phyloP scores from a whole-genome alignment of 805 yeast species.

The Candida maesae region DNA sequence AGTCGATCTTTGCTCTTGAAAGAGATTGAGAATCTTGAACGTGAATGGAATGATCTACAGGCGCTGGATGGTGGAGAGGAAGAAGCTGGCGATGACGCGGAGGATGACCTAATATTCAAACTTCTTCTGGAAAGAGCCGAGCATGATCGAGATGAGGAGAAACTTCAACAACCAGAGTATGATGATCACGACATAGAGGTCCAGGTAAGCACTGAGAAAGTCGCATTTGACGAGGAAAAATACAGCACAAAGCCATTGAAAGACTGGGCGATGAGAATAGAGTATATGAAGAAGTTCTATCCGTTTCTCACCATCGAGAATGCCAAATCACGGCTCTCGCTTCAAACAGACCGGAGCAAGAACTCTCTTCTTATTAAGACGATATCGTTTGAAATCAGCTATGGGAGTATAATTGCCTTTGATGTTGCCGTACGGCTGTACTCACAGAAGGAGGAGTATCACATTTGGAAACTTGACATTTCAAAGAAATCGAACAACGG shows the following conservation, averaged over 20 bases:
- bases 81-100: conserved; percentile 3
- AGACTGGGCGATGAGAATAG: conserved; percentile 23
- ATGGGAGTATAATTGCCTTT: conserved; percentile 11
- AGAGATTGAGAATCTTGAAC: conserved; percentile 21
- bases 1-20: conserved; percentile 9
- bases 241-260: conserved; percentile 21
- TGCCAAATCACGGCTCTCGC: conserved; percentile 14
- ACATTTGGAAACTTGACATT: conserved; percentile 11
- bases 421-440: conserved; percentile 16
- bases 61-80: conserved; percentile 10
- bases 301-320: conserved; percentile 17
- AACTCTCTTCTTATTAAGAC: conserved; percentile 17
- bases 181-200: no score
- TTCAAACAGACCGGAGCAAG: conserved; percentile 12
- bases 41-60: conserved; percentile 20
- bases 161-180: conserved; percentile 3
- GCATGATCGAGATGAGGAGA: not conserved
- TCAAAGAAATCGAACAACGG: conserved; percentile 21
- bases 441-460: conserved; percentile 12
- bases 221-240: conserved; percentile 10
- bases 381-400: conserved; percentile 17
- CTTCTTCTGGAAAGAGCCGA: conserved; percentile 8
- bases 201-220: no score
- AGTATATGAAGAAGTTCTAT: conserved; percentile 23
- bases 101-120: conserved; percentile 14